Base-by-base conservation (phyloP, 148 eudicot genomes). In the Bassia scoparia region DNA sequence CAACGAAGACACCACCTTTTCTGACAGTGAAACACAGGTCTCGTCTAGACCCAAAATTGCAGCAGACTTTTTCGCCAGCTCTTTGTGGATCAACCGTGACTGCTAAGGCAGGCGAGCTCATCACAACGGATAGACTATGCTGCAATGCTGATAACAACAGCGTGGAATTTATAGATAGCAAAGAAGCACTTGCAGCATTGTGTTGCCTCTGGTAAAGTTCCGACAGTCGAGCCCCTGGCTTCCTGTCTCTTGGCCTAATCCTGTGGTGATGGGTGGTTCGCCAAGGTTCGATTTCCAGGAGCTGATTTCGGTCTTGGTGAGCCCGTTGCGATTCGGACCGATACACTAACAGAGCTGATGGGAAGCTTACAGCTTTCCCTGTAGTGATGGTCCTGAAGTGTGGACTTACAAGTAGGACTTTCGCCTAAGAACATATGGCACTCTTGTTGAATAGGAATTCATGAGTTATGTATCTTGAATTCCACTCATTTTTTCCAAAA, bases 21-120 rank as follows among this genome's bases (percentile, higher is more conserved):
- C 5, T 68, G 31, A 29, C 71, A 5, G 67, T 52, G 0, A 61
- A 72, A 14, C 43, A 15, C 0, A 72, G 83, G 49, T n/a, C 65
- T 23, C 69, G 83, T 5, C 6, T 81, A 17, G 2, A 61, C 16
- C 80, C 77, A 21, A 77, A 77, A 0, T 0, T 81, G 29, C 83
- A 2, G 16, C 43, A 37, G 31, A 50, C 12, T 38, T 35, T 30
- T 72, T 76, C 18, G 74, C 76, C 1, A 74, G 50, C 65, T 64
- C 12, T 26, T 49, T 0, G 4, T 31, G 5, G 26, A 29, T 48
- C 61, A 46, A 7, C 0, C 17, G 52, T 10, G 17, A 63, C 58
- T n/a, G 24, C 56, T 6, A 73, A 41, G 24, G 69, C 24, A 0
- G 54, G 33, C 10, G 61, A 63, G 69, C 49, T 73, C 17, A 17